A percentile compares a stretch with the other conserved stretches of the same genome.
These are phyloP conservation scores for Rasamsonia emersonii DNA, from an alignment of 2,329 filamentous ascomycete species.

Conservation along the genomic window DNA sequence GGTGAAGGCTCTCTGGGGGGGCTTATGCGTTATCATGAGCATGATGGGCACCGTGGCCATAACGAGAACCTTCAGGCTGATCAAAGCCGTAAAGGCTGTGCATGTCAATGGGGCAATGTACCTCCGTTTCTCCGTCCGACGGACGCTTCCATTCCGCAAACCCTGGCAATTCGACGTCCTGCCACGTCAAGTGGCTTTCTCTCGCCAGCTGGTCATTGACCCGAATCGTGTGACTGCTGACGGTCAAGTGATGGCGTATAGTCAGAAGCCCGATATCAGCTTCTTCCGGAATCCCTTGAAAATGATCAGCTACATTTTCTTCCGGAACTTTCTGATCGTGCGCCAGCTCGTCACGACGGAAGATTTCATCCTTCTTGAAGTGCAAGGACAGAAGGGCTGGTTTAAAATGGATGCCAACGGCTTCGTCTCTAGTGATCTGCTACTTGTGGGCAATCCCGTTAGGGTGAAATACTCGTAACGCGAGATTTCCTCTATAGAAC, in stretches of 20 bases:
- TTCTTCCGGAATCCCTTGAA: constrained; percentile 27
- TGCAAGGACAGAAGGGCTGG: constrained; percentile 25
- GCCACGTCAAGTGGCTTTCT: constrained; percentile 27
- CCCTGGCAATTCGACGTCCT: constrained; percentile 24
- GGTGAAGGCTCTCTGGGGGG: constrained; percentile 50
- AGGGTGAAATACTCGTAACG: constrained; percentile 8
- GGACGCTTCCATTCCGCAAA: constrained; percentile 30
- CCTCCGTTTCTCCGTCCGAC: constrained; percentile 28
- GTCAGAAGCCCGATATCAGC: constrained; percentile 13
- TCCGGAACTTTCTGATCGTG: constrained; percentile 24
- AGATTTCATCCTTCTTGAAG: constrained; percentile 30
- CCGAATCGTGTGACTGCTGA: constrained; percentile 13
- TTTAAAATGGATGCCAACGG: constrained; percentile 32
- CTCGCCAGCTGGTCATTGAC: constrained; percentile 23
- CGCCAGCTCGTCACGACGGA: constrained; percentile 33
- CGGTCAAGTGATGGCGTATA: constrained; percentile 3
- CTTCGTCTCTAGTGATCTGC: constrained; percentile 25
- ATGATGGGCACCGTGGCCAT: constrained; percentile 54
- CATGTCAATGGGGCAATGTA: constrained; percentile 20
- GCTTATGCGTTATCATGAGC: constrained; percentile 52
- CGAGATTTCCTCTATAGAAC: constrained; percentile 4
- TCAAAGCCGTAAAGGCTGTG: constrained; percentile 51
- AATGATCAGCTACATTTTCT: constrained; percentile 21
- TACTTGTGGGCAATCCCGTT: constrained; percentile 24
- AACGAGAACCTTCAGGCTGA: constrained; percentile 48